These are phyloP conservation scores for Aspergillus awamori DNA, from an alignment of 2,329 filamentous ascomycete genomes.

Conservation along the genomic window DNA sequence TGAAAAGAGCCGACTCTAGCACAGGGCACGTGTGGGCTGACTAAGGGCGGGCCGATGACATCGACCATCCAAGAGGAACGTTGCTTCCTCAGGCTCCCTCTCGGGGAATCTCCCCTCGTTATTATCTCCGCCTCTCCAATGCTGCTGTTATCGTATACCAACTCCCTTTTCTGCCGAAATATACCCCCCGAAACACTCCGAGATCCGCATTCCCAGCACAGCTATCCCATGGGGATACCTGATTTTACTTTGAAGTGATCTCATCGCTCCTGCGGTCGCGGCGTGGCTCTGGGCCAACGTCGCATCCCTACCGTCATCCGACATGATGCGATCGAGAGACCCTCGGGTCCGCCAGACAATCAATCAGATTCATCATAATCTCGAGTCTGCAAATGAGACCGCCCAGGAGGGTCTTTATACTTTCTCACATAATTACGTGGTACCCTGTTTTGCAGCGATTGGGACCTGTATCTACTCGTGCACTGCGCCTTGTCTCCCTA, in stretches of 20 bases:
- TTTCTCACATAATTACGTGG: slow-evolving; percentile 83
- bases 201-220: not conserved
- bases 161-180: not conserved
- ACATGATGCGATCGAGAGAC: slow-evolving; percentile 68
- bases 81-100: slow-evolving; percentile 22
- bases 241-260: slow-evolving; percentile 13
- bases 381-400: slow-evolving; percentile 86
- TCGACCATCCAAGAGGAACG: slow-evolving; percentile 16
- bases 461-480: slow-evolving; percentile 66
- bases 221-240: slow-evolving; percentile 19
- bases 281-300: slow-evolving; percentile 25
- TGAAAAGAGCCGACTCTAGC: slow-evolving; percentile 4
- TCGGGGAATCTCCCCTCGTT: slow-evolving; percentile 8
- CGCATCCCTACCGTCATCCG: slow-evolving; percentile 20
- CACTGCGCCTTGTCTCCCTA: slow-evolving; percentile 69
- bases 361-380: slow-evolving; percentile 88
- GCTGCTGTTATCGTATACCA: slow-evolving; percentile 16
- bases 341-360: slow-evolving; percentile 89
- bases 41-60: slow-evolving; percentile 31
- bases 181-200: not conserved
- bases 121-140: slow-evolving; percentile 15
- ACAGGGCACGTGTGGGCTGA: slow-evolving; percentile 30
- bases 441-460: slow-evolving; percentile 74
- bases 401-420: slow-evolving; percentile 90
- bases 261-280: not conserved